These are phyloP conservation scores for Astrocystis sublimbata DNA, from an alignment of 495 filamentous ascomycete species.

Conservation along the genomic window DNA sequence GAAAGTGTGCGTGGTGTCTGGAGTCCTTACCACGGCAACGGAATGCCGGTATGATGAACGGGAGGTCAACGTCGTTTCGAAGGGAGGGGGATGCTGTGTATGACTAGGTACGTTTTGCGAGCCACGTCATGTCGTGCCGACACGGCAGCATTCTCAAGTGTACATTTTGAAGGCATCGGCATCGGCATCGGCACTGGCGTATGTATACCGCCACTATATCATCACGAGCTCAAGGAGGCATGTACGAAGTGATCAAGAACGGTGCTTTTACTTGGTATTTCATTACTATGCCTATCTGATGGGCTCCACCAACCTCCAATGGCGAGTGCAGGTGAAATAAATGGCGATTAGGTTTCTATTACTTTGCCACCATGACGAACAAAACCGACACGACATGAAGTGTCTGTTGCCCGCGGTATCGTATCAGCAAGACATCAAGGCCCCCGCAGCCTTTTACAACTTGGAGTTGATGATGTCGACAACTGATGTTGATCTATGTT, in stretches of 20 bases:
- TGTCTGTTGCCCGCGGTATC: not conserved
- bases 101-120: not conserved
- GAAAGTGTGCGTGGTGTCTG: conserved; percentile 93
- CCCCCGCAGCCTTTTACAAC: conserved; percentile 32
- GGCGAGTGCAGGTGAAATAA: not conserved
- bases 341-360: not conserved
- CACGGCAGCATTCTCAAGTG: conserved; percentile 5
- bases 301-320: not conserved
- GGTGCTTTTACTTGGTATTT: not conserved
- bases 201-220: conserved; percentile 17
- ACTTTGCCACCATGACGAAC: not conserved
- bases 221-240: not conserved
- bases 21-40: conserved; percentile 83
- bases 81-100: not conserved
- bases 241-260: conserved; percentile 1
- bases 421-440: not conserved
- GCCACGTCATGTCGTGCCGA: too few species aligned
- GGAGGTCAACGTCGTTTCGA: not conserved
- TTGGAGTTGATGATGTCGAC: conserved; percentile 63
- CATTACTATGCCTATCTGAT: not conserved
- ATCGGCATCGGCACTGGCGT: too few species aligned
- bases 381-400: not conserved
- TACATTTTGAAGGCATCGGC: conserved; percentile 18
- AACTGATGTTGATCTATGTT: conserved; percentile 42
- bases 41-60: conserved; percentile 41